A percentile compares a stretch with the other conserved stretches of the same genome.
Evolutionary conservation across 352 stramenopile genomes (phyloP).

Genomic region (Nothophytophthora sp.): DNA sequence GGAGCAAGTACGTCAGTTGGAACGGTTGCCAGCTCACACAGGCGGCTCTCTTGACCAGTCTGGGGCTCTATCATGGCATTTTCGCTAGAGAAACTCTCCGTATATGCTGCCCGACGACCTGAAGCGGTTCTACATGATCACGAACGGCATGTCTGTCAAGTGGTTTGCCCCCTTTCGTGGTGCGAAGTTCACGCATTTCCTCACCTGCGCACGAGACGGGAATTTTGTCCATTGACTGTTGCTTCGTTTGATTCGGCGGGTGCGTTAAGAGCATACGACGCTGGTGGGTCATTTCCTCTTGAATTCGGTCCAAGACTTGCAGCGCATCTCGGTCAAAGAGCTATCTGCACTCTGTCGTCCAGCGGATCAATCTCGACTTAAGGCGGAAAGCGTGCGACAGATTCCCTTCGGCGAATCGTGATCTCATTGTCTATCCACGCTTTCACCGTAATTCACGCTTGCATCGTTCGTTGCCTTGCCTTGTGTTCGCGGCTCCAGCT

Average conservation of each 20-base stretch:
- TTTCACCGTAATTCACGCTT: background rate
- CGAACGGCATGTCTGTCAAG: constrained; percentile 73
- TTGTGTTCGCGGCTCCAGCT: constrained; percentile 4
- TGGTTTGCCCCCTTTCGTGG: constrained; percentile 65
- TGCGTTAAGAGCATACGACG: constrained; percentile 34
- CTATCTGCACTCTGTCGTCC: constrained; percentile 38
- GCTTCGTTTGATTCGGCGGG: background rate
- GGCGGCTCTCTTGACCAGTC: background rate
- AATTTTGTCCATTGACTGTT: too few relatives aligned
- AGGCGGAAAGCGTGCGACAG: constrained; percentile 15
- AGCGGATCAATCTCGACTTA: constrained; percentile 39
- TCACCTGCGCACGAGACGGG: too few relatives aligned
- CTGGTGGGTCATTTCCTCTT: constrained; percentile 71
- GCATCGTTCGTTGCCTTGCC: background rate
- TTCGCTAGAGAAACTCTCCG: constrained; percentile 71
- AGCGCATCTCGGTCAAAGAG: constrained; percentile 36
- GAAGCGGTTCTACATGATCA: constrained; percentile 64
- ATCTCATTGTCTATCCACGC: too few relatives aligned
- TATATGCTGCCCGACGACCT: constrained; percentile 60
- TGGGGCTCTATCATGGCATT: too few relatives aligned
- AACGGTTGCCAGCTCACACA: background rate
- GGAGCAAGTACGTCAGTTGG: constrained; percentile 51
- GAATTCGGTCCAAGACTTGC: constrained; percentile 64
- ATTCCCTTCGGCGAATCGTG: background rate
- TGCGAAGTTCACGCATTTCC: too few relatives aligned